Evolutionary conservation across 2,329 filamentous ascomycete genomes (phyloP).

Genomic region (Penicillium sp.): DNA sequence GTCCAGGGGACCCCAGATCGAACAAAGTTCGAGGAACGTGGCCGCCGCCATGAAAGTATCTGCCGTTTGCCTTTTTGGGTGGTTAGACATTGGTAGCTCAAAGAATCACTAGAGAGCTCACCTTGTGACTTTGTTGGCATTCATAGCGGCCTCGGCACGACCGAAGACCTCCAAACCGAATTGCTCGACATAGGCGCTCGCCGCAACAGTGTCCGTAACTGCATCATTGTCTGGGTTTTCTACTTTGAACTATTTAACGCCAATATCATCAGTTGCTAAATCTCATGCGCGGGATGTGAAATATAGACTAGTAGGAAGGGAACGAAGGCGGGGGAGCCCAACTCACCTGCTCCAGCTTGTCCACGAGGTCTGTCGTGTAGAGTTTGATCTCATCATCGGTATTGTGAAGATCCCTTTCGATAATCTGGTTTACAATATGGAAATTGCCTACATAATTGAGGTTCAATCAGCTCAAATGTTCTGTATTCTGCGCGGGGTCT

Average conservation of each 20-base stretch:
- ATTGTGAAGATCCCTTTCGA: conserved; percentile 74
- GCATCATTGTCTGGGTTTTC: conserved; percentile 76
- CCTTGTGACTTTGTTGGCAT: conserved; percentile 79
- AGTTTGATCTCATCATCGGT: conserved; percentile 71
- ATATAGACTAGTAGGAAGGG: not conserved
- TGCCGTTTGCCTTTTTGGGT: conserved; percentile 69
- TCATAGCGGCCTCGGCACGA: conserved; percentile 76
- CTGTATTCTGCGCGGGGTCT: conserved; percentile 2
- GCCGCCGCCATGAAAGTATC: conserved; percentile 91
- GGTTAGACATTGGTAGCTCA: not conserved
- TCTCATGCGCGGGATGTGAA: not conserved
- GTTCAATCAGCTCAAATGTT: conserved; percentile 14
- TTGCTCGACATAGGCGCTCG: conserved; percentile 89
- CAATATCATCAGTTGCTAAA: conserved; percentile 1
- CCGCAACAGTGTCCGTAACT: conserved; percentile 78
- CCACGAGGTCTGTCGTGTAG: conserved; percentile 83
- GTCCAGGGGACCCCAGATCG: conserved; percentile 77
- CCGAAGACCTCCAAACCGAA: conserved; percentile 88
- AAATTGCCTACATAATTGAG: conserved; percentile 65
- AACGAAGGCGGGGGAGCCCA: not conserved
- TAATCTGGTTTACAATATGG: conserved; percentile 89
- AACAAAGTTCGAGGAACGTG: conserved; percentile 84
- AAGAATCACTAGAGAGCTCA: conserved; percentile 36
- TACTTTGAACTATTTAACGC: conserved; percentile 59
- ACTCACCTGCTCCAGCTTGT: conserved; percentile 76